phyloP scores from a whole-genome alignment of 345 rosid genomes.

The Orychophragmus violaceus region DNA sequence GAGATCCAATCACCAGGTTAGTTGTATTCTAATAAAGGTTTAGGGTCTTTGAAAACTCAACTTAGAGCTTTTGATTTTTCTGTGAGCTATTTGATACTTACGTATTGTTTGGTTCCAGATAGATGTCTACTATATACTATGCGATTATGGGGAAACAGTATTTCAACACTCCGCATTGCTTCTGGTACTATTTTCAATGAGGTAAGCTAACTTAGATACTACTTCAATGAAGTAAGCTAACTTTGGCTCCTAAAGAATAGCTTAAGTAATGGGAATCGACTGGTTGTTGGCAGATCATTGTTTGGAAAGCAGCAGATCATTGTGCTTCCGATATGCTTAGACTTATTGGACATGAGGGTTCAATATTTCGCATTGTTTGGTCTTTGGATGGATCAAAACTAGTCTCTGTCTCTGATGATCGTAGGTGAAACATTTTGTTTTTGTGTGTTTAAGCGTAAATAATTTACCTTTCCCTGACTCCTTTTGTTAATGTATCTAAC shows the following conservation, averaged over 20 bases:
- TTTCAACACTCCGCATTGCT: conserved; percentile 62
- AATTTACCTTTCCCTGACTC: conserved; percentile 2
- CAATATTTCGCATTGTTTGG: conserved; percentile 91
- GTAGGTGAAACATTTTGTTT: conserved; percentile 64
- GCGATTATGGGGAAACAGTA: conserved; percentile 78
- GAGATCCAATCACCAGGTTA: conserved; percentile 75
- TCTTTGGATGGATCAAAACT: conserved; percentile 73
- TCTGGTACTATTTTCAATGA: conserved; percentile 91
- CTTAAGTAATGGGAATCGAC: conserved; percentile 18
- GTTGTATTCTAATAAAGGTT: not conserved
- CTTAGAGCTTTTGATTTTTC: not conserved
- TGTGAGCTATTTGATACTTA: not conserved
- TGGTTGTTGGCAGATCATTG: conserved; percentile 58
- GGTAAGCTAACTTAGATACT: conserved; percentile 48
- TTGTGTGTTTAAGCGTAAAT: not conserved
- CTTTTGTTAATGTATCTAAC: not conserved
- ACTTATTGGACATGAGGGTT: conserved; percentile 95
- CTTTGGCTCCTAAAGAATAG: no score
- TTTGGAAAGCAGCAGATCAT: conserved; percentile 59
- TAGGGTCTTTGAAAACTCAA: not conserved
- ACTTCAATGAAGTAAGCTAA: no score
- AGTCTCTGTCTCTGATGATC: conserved; percentile 96
- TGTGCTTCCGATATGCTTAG: conserved; percentile 49
- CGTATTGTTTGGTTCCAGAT: no score
- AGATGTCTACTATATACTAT: no score